Evolutionary conservation across 2,329 filamentous ascomycete species (phyloP), one percentile per base, ranked within the genome.

Genomic region (Lomentospora prolificans): DNA sequence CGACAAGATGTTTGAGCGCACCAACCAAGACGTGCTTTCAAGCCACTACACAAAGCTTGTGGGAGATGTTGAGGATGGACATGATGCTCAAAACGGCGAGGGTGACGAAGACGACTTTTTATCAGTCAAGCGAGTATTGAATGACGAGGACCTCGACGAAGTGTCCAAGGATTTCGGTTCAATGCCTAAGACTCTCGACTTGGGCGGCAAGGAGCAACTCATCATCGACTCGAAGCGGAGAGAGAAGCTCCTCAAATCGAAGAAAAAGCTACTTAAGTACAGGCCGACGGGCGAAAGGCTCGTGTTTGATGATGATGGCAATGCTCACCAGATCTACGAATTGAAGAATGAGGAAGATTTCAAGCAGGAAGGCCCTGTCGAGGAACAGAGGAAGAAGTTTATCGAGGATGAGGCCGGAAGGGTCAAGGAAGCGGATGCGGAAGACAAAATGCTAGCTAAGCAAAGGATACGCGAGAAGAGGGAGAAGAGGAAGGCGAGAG

Each of bases 1-100:
- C 68, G 90, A 99, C 70, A 86, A 90, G 63, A 97, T 99, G 94
- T 96, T 97, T 70, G 92, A 96, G 74, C 81, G 94, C 58, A 88
- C 87, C 63, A 99, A 99, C 70, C 92, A 97, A 70, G 91, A 96
- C 66, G 88, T 99, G 30, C 72, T 99, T 60, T 91, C 92, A n/a
- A 84, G 86, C 56, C 94, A 99, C 71, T 97, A 96, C 75, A 82
- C 84, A 58, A 96, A 92, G 65, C 79, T 99, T 60, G 84, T 97
- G 58, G 83, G 70, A 2, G 69, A 71, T 4, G 68, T 77, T 57
- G 59, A 68, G 7, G 78, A 58, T 62, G 8, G 69, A 61, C 70
- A 71, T 59, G 66, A 69, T 51, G 60, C 60, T 52, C 9, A 31
- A 25, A 67, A 64, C 3, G 75, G 67, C 3, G 79, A 81, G 55